Conservation (phyloP, 257 asterid species). For the Nicotiana undulata region DNA sequence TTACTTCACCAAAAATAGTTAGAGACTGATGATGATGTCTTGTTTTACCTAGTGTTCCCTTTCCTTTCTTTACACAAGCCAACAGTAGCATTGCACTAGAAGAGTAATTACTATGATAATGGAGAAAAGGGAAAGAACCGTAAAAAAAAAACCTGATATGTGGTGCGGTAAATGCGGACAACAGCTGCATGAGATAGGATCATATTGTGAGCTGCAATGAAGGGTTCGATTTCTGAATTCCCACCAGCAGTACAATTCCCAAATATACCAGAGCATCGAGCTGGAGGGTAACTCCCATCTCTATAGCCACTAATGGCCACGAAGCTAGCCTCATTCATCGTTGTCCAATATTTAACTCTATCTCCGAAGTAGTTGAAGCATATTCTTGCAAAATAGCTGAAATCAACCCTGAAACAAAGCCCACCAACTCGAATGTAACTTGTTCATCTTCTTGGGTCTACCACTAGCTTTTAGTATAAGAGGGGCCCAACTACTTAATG, state of each 20-base stretch:
- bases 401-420: slow-evolving; percentile 44
- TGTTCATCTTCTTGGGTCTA: not conserved
- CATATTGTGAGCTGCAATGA: slow-evolving; percentile 60
- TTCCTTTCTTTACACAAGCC: too few species aligned
- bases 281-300: slow-evolving; percentile 42
- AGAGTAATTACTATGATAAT: not conserved
- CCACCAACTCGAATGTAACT: not conserved
- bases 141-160: slow-evolving; percentile 35
- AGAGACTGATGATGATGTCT: not conserved
- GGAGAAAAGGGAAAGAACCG: not conserved
- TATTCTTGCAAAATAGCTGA: slow-evolving; percentile 37
- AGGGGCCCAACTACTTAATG: not conserved
- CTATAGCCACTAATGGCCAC: slow-evolving; percentile 43
- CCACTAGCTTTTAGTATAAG: not conserved
- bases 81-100: not conserved
- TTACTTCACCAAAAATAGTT: not conserved
- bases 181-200: slow-evolving; percentile 52
- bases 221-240: slow-evolving; percentile 46
- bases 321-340: slow-evolving; percentile 58
- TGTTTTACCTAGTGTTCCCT: not conserved
- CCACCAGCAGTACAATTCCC: slow-evolving; percentile 49
- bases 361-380: slow-evolving; percentile 58
- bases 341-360: slow-evolving; percentile 59
- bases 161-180: slow-evolving; percentile 33
- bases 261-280: slow-evolving; percentile 36